phyloP scores from a whole-genome alignment of 1,139 yeast species.

The Protomyces macrosporus region DNA sequence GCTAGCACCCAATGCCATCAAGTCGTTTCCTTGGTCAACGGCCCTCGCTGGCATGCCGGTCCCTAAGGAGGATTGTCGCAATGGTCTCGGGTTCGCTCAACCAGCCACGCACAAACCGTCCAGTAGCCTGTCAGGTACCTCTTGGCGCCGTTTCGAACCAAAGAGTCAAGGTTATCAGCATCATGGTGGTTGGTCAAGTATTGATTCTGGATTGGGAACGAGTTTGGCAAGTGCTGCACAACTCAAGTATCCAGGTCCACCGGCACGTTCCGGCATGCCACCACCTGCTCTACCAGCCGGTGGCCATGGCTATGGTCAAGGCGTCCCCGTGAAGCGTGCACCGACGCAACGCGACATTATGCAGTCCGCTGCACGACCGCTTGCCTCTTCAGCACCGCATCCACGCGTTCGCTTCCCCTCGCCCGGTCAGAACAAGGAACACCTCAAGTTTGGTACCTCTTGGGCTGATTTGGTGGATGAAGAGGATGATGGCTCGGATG shows the following conservation, averaged over 20 bases:
- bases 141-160: slow-evolving; percentile 12
- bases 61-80: slow-evolving; percentile 9
- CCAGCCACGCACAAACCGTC: slow-evolving; percentile 19
- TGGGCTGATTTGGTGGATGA: slow-evolving; percentile 39
- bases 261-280: background rate
- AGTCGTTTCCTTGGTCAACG: slow-evolving; percentile 25
- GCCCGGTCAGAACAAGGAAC: slow-evolving; percentile 28
- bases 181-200: background rate
- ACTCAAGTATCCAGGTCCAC: background rate
- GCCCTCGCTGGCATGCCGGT: slow-evolving; percentile 18
- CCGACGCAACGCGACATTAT: background rate
- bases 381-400: slow-evolving; percentile 29
- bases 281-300: background rate
- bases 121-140: background rate
- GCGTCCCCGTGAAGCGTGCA: background rate
- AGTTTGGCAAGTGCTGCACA: slow-evolving; percentile 8
- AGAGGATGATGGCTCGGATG: slow-evolving; percentile 35
- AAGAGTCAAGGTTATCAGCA: background rate
- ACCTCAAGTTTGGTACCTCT: slow-evolving; percentile 38
- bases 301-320: background rate
- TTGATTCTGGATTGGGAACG: slow-evolving; percentile 19
- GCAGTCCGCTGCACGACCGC: background rate
- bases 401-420: slow-evolving; percentile 26
- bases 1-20: slow-evolving; percentile 1
- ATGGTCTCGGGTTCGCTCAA: slow-evolving; percentile 18